Base-by-base conservation (phyloP, 139 green algal genomes). In the Yamagishiella unicocca region DNA sequence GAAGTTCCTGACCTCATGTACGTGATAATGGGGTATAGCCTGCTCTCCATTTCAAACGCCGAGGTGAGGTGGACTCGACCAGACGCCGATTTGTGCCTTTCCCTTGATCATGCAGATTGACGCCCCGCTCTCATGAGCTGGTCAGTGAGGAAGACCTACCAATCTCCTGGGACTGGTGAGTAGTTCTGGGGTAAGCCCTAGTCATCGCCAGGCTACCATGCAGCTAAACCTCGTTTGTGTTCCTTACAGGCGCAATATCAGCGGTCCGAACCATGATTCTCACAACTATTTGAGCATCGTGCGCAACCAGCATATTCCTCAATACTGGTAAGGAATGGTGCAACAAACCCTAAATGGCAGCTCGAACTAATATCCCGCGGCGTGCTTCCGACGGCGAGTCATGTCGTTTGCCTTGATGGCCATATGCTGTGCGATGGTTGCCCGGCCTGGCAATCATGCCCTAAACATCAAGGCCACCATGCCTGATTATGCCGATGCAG, bases 201-300 rank as follows among this genome's bases (percentile, higher is more conserved):
- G 38, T 78, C 25, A n/a, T n/a, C n/a, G n/a, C n/a, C n/a, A n/a
- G n/a, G n/a, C n/a, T n/a, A n/a, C n/a, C n/a, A n/a, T n/a, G n/a
- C n/a, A n/a, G n/a, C n/a, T n/a, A n/a, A n/a, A n/a, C n/a, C n/a
- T n/a, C n/a, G n/a, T n/a, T n/a, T n/a, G n/a, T n/a, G n/a, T n/a
- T n/a, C n/a, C n/a, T n/a, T 27, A 38, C 77, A 84, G 77, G 77
- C 77, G 77, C 55, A 84, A 84, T 40, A 29, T 73, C 14, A 27
- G 7, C 25, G 33, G 29, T 12, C 33, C 92, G 4, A 92, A 93
- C 67, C 90, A 95, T 4, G 91, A 96, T 24, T 93, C 93, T 1
- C 91, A 83, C 33, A 96, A 96, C 83, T 97, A 92, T 82, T 66
- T 94, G 27, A 93, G 74, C 43, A 93, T 93, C 40, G 94, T 83